Evolutionary conservation across 352 stramenopile species (phyloP).

Genomic region (Phytophthora pluvialis): DNA sequence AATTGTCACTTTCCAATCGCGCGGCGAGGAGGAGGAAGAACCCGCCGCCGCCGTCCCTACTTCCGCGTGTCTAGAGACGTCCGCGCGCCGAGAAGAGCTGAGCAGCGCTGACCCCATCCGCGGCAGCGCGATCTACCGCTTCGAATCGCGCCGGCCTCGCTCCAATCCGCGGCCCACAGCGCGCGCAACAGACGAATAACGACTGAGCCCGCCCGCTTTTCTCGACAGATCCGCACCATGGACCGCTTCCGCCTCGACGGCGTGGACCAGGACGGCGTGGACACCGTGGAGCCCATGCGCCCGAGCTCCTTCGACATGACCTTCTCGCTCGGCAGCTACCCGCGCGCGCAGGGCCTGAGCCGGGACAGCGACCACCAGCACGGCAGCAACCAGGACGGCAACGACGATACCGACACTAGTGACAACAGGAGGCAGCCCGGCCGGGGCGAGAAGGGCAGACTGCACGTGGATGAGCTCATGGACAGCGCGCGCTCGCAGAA

Average conservation of each 20-base stretch:
- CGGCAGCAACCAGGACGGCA: constrained; percentile 31
- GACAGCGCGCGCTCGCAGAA: constrained; percentile 26
- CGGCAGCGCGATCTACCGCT: constrained; percentile 4
- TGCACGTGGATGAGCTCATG: constrained; percentile 54
- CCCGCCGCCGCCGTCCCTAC: constrained; percentile 9
- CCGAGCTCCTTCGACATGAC: constrained; percentile 91
- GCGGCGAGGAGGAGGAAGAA: constrained; percentile 22
- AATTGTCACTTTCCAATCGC: constrained; percentile 25
- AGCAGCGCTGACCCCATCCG: background rate
- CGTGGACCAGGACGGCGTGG: constrained; percentile 76
- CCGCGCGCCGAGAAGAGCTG: background rate
- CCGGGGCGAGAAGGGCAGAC: constrained; percentile 52
- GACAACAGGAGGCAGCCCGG: constrained; percentile 10
- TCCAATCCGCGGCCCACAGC: constrained; percentile 5
- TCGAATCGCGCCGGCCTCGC: constrained; percentile 2
- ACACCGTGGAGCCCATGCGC: constrained; percentile 85
- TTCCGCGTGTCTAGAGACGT: constrained; percentile 19
- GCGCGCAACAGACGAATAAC: constrained; percentile 4
- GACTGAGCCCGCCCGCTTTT: background rate
- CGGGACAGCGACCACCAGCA: constrained; percentile 37
- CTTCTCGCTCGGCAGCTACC: constrained; percentile 76
- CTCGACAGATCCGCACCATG: constrained; percentile 44
- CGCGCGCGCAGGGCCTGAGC: constrained; percentile 29
- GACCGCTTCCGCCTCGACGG: constrained; percentile 85
- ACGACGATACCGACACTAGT: constrained; percentile 29